These are phyloP conservation scores for Aspergillus bertholletiae DNA, from an alignment of 495 filamentous ascomycete genomes.

Conservation along the genomic window DNA sequence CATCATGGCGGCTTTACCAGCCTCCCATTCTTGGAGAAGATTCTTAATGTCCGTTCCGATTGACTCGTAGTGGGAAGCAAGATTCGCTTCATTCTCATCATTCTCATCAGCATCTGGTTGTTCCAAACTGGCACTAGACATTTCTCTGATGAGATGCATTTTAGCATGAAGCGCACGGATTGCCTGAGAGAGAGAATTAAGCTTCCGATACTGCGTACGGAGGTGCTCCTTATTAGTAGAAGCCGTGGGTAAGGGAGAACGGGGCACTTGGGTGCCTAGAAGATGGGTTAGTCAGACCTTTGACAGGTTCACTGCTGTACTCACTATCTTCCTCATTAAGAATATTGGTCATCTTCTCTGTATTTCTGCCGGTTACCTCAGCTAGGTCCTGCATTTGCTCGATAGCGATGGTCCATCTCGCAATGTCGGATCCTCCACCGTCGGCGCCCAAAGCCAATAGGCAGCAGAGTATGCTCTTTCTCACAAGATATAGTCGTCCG, in stretches of 20 bases:
- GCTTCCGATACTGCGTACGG: conserved; percentile 77
- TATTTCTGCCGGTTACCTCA: conserved; percentile 47
- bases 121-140: conserved; percentile 73
- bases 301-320: conserved; percentile 23
- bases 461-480: conserved; percentile 81
- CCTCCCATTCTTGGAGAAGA: conserved; percentile 88
- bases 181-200: conserved; percentile 83
- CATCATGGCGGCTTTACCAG: conserved; percentile 71
- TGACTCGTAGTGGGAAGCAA: conserved; percentile 89
- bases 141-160: conserved; percentile 87
- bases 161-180: conserved; percentile 93
- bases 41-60: conserved; percentile 82
- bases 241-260: conserved; percentile 62
- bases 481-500: conserved; percentile 71
- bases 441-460: conserved; percentile 85
- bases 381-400: conserved; percentile 69
- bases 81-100: conserved; percentile 60
- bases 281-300: conserved; percentile 13
- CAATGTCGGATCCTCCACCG: conserved; percentile 73
- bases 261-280: conserved; percentile 49
- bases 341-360: conserved; percentile 60
- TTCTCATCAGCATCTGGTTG: conserved; percentile 65
- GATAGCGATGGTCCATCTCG: conserved; percentile 72
- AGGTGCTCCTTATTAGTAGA: conserved; percentile 76
- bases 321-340: conserved; percentile 82